Conservation (phyloP, 768 basidiomycete species). For the Dacryopinax primogenitus region DNA sequence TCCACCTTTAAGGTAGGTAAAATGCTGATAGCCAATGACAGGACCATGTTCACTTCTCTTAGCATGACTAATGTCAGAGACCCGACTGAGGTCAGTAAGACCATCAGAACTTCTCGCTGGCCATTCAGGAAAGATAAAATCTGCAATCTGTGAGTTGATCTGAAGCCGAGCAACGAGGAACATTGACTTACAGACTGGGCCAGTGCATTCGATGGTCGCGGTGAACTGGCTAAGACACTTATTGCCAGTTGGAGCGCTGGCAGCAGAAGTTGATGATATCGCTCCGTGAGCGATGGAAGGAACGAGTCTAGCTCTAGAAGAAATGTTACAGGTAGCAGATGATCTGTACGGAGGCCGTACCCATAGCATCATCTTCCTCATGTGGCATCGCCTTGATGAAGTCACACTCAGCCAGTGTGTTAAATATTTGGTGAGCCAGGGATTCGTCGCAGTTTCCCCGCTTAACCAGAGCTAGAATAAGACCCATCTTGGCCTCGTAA, state of each 20-base stretch:
- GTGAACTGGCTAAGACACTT: slow-evolving; percentile 64
- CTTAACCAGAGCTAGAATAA: slow-evolving; percentile 72
- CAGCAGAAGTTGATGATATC: slow-evolving; percentile 84
- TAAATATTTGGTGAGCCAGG: slow-evolving; percentile 61
- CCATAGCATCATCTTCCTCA: slow-evolving; percentile 67
- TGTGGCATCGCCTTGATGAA: slow-evolving; percentile 78
- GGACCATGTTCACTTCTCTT: neutral
- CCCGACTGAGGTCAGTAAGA: slow-evolving; percentile 39
- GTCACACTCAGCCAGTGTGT: slow-evolving; percentile 67
- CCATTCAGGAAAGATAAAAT: slow-evolving; percentile 66
- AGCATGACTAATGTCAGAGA: neutral
- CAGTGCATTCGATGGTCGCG: slow-evolving; percentile 51
- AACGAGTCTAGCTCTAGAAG: slow-evolving; percentile 69
- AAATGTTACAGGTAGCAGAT: slow-evolving; percentile 10
- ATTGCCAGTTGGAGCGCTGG: slow-evolving; percentile 73
- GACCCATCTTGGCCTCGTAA: slow-evolving; percentile 88
- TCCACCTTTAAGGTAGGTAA: slow-evolving; percentile 1
- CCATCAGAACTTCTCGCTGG: slow-evolving; percentile 73
- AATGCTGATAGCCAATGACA: neutral
- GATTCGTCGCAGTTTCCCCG: slow-evolving; percentile 73
- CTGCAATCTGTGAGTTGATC: slow-evolving; percentile 27
- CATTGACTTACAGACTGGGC: slow-evolving; percentile 46
- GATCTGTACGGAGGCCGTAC: slow-evolving; percentile 28
- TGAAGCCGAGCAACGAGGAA: neutral
- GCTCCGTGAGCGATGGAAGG: slow-evolving; percentile 70